Evolutionary conservation across 2,329 filamentous ascomycete genomes (phyloP), one percentile per base, ranked within the genome.

Genomic region (Trichophyton simii): DNA sequence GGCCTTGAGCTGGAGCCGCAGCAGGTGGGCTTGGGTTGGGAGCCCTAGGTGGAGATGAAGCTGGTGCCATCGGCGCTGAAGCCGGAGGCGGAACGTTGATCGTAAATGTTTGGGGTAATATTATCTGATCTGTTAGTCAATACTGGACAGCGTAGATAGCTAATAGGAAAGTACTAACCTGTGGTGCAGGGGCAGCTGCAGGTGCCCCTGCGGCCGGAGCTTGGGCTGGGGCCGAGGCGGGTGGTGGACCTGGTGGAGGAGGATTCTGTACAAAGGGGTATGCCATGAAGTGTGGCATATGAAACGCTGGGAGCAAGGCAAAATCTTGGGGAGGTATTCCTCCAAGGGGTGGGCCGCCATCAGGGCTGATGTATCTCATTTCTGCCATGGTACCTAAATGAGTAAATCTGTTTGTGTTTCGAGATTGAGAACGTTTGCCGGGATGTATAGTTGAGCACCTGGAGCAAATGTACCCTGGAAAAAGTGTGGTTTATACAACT

Each of bases 1-100:
- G 34, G 22, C n/a, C 36, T 25, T 15, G 65, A 80, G 75, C 62
- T 15, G 9, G 79, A 74, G 20, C 73, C 73, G 0, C 75, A 68
- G 60, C 77, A 73, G 0, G 78, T 59, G 42, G 60, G 63, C 48
- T 63, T 62, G 60, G 64, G 62, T 38, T 63, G 62, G 60, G 36
- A 28, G 58, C 44, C 34, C 11, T 9, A 15, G 41, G 11, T 18
- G 15, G 9, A 62, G 62, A 18, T 54, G 34, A 63, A 62, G 59
- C 63, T 57, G 55, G 65, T 62, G 15, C 60, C 62, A 13, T 61
- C 61, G 41, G 65, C 57, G 57, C 63, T 64, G 34, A 62, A 62
- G 63, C 20, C 42, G 61, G n/a, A 6, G 20, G 36, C 15, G 57
- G 57, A 20, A 46, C 22, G 22, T 28, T 31, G 4, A 25, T n/a